These are phyloP conservation scores for Geotrichum citri-aurantii DNA, from an alignment of 1,139 yeast species.

Conservation along the genomic window DNA sequence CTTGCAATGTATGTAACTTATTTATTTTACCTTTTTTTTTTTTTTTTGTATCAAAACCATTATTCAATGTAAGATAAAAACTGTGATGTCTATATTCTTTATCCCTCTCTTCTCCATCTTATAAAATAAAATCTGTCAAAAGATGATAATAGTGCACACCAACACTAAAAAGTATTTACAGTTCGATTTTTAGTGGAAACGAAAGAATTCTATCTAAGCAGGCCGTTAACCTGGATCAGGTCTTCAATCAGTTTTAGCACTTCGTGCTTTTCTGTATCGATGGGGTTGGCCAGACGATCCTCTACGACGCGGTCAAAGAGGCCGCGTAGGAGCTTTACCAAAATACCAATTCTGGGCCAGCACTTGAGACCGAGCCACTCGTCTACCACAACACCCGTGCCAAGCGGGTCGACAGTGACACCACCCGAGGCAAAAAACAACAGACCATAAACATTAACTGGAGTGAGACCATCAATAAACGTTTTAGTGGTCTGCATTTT, in stretches of 20 bases:
- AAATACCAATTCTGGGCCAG: constrained; percentile 91
- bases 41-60: no score
- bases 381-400: constrained; percentile 47
- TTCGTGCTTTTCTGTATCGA: constrained; percentile 25
- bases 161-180: background rate
- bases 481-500: constrained; percentile 55
- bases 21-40: no score
- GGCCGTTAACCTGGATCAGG: constrained; percentile 16
- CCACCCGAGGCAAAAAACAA: constrained; percentile 69
- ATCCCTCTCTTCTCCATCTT: no score
- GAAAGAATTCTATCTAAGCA: constrained; percentile 1
- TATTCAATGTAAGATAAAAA: background rate
- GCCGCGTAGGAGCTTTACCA: constrained; percentile 61
- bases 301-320: constrained; percentile 65
- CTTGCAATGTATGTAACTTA: background rate
- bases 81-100: background rate
- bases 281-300: constrained; percentile 46
- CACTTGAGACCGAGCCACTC: constrained; percentile 79
- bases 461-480: constrained; percentile 71
- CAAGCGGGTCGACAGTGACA: constrained; percentile 60
- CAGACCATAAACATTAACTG: constrained; percentile 64
- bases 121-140: no score
- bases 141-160: background rate
- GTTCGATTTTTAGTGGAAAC: background rate
- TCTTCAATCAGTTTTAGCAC: constrained; percentile 10